Evolutionary conservation across 495 filamentous ascomycete genomes (phyloP), one percentile per base, ranked within the genome.

Genomic region (Neurospora pannonica): DNA sequence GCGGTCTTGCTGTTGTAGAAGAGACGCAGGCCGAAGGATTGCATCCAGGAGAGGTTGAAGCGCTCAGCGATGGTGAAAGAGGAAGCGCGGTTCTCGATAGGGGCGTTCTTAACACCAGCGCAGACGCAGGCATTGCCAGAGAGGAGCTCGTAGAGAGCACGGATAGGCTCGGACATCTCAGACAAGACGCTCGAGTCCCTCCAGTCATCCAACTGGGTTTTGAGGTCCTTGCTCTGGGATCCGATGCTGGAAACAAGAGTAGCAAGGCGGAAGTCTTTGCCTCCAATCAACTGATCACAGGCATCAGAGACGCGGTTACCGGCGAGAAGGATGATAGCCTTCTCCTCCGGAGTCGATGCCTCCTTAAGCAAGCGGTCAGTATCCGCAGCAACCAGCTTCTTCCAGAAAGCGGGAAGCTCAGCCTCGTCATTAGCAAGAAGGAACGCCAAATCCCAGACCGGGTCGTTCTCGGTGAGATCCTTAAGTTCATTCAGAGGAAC

Each of bases 1-100:
- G 72, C 74, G 1, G 21, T 69, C 75, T 60, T 74, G 11, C 86
- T 84, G 60, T 90, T 93, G 80, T 97, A 98, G 90, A 92, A 97
- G 10, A 98, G 86, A 70, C 94, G 89, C 28, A 99, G 86, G 17
- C 93, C 97, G 80, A 99, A 97, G 1, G 94, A 91, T 76, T 96
- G 94, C 81, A 92, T 89, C 96, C 96, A 99, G 80, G 97, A 91
- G 39, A 99, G 85, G 9, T 90, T 88, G 78, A 98, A 99, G 19
- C 90, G 89, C 75, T 92, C 87, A 5, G 93, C 90, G 72, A 98
- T 91, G 43, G 88, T 85, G 76, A 98, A 97, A 1, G 89, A 90
- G 19, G 87, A 87, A 9, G 90, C 88, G 69, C 91, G 88, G 82
- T 97, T 92, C 80, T 99, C 96, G 3, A 89, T 76, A 2, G 88